phyloP scores from a whole-genome alignment of 2,329 filamentous ascomycete species.

The Pseudocercospora vitis region DNA sequence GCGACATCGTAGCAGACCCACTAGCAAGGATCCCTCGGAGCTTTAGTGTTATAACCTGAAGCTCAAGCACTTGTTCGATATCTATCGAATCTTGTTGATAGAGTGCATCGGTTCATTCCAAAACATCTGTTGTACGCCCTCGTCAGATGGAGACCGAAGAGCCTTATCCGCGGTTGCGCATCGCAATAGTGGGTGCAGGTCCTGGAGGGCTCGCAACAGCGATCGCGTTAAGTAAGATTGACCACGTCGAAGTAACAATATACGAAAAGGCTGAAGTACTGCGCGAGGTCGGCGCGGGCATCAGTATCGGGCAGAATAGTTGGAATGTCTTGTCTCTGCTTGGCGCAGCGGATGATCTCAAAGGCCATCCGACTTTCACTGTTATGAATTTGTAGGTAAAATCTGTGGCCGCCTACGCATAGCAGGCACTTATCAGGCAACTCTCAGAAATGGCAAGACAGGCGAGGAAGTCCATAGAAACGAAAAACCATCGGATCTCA shows the following conservation, averaged over 20 bases:
- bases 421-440: too few species aligned
- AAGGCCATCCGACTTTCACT: conserved; percentile 22
- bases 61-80: neutral
- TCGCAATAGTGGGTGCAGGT: conserved; percentile 44
- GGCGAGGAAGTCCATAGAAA: conserved; percentile 20
- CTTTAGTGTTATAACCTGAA: neutral
- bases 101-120: too few species aligned
- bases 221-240: conserved; percentile 39
- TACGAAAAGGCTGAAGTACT: conserved; percentile 50
- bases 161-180: conserved; percentile 2
- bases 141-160: conserved; percentile 4
- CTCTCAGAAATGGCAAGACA: conserved; percentile 21
- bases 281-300: conserved; percentile 52
- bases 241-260: conserved; percentile 45
- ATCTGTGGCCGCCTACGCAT: neutral
- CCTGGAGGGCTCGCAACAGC: conserved; percentile 35
- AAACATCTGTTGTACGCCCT: neutral
- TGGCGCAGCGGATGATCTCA: conserved; percentile 43
- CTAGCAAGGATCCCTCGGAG: neutral
- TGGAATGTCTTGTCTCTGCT: conserved; percentile 52
- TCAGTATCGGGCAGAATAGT: conserved; percentile 48
- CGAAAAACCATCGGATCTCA: conserved; percentile 7
- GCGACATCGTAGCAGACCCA: conserved; percentile 11
- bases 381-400: conserved; percentile 19
- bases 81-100: neutral